These are phyloP conservation scores for Byssoonygena ceratinophila DNA, from an alignment of 2,329 filamentous ascomycete species.

Conservation along the genomic window DNA sequence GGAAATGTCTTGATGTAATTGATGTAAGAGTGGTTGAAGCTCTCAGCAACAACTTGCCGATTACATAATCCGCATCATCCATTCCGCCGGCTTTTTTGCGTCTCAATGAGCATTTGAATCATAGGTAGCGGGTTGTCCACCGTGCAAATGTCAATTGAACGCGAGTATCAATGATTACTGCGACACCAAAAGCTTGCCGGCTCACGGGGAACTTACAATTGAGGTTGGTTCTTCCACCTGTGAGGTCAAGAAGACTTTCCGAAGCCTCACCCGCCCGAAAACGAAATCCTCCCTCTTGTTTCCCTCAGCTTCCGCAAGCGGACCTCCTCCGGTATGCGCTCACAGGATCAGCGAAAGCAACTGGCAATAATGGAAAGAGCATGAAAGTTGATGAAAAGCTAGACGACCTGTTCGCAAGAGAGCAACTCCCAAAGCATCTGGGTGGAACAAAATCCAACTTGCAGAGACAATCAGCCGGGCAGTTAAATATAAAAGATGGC, in stretches of 20 bases:
- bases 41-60: neutral
- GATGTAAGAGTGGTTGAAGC: no score
- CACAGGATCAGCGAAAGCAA: conserved; percentile 18
- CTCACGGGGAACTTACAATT: neutral
- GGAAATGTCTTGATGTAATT: no score
- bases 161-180: conserved; percentile 6
- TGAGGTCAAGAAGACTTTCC: conserved; percentile 1
- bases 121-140: conserved; percentile 5
- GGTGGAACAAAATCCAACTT: neutral
- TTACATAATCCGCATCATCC: no score
- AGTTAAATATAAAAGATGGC: neutral
- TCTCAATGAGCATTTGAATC: no score
- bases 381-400: conserved; percentile 16
- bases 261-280: conserved; percentile 4
- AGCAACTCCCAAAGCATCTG: neutral
- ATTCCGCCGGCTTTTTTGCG: no score
- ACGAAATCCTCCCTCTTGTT: neutral
- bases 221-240: neutral
- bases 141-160: neutral
- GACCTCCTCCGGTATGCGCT: conserved; percentile 28
- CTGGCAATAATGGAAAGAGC: conserved; percentile 5
- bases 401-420: conserved; percentile 17
- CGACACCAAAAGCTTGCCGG: conserved; percentile 6
- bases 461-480: neutral
- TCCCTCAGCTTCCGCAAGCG: conserved; percentile 18